Base-by-base conservation (phyloP, 1,139 yeast genomes). In the Geotrichum carabidarum region DNA sequence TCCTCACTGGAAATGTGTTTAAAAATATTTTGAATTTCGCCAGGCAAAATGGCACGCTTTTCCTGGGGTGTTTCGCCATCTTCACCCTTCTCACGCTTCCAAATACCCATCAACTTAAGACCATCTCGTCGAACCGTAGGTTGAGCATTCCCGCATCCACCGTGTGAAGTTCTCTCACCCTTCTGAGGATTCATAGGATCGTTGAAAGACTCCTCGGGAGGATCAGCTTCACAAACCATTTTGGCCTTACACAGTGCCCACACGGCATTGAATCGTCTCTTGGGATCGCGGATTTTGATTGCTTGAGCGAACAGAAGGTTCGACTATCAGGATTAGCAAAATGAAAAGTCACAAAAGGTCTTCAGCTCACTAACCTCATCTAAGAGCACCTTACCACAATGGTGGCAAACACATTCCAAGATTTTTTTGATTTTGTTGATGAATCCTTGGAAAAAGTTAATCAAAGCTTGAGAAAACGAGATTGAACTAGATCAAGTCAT, bases 71-170 rank as follows among this genome's bases (percentile, higher is more conserved):
- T 96, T 59, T 80, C 80, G 58, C 89, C 96, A 59, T 86, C 94
- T 48, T 76, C 74, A 48, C 77, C 78, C 70, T 89, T 91, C 63
- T 86, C 88, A 63, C 86, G 87, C 70, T 90, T 93, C 98, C 98
- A 93, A 14, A 96, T 89, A 62, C 99, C 99, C 84, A 95, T 86
- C 57, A 94, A 79, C 69, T 93, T 90, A 67, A 94, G 76, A 44
- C 99, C 99, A 71, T 94, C 99, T 70, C 91, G 84, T 71, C 99
- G 89, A 63, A 94, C 83, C 34, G 95, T 83, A 15, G 99, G 99
- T 71, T 94, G 99, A 4, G 90, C 79, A 68, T 91, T 94, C 62
- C 99, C 99, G 79, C 99, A 94, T 44, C 99, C 99, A 55, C 99
- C 99, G 74, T 96, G 87, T 50, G 86, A 81, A 22, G 78, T 70